Evolutionary conservation across 371 early-diverging fungal genomes (phyloP).

Genomic region (Actinomortierella ambigua): DNA sequence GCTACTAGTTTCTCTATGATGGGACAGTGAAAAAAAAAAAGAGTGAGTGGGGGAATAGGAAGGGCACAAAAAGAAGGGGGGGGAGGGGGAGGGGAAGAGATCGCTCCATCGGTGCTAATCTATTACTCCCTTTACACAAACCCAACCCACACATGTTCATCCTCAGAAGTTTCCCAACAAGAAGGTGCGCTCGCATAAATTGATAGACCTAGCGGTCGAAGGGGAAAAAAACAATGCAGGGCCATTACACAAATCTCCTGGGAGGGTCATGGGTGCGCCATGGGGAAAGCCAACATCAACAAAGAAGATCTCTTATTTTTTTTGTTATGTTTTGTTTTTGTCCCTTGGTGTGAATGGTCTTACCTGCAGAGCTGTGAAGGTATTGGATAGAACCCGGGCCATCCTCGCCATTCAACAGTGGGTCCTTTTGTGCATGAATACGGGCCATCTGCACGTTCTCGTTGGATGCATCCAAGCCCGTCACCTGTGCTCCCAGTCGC

Average conservation of each 20-base stretch:
- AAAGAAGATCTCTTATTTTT: background rate
- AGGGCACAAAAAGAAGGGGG: background rate
- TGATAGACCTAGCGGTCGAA: too few relatives aligned
- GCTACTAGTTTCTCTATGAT: slow-evolving; percentile 62
- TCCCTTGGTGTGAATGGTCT: background rate
- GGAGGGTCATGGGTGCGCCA: too few relatives aligned
- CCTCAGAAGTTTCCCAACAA: too few relatives aligned
- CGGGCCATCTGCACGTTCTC: slow-evolving; percentile 86
- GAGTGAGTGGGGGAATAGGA: background rate
- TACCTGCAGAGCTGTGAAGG: slow-evolving; percentile 73
- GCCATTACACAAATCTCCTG: too few relatives aligned
- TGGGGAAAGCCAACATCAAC: too few relatives aligned
- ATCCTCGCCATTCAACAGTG: slow-evolving; percentile 50
- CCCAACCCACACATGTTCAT: too few relatives aligned
- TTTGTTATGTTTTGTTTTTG: slow-evolving; percentile 6
- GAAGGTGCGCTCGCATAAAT: too few relatives aligned
- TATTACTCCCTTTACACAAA: too few relatives aligned
- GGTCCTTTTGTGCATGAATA: slow-evolving; percentile 70
- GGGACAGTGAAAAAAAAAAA: background rate
- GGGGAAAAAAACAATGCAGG: too few relatives aligned
- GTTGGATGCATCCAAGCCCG: slow-evolving; percentile 86
- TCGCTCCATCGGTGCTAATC: too few relatives aligned
- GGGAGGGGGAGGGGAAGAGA: too few relatives aligned
- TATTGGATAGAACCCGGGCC: slow-evolving; percentile 67
- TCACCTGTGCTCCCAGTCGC: slow-evolving; percentile 81